Conservation (phyloP, 306 rosid genomes). For the Cucurbita argyrosperma region DNA sequence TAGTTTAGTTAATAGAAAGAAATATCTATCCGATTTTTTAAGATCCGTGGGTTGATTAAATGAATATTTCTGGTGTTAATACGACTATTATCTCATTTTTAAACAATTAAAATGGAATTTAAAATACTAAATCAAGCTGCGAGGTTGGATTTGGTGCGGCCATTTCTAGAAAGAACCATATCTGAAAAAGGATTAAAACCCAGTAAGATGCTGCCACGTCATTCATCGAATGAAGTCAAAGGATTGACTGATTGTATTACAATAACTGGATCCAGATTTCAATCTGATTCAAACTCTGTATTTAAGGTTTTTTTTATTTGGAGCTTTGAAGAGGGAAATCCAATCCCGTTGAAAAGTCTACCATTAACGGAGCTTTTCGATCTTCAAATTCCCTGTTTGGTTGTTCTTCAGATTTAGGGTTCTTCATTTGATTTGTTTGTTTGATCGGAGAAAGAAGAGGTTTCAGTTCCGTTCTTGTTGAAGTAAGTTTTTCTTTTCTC, state of each 20-base stretch:
- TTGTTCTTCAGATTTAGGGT: conserved; percentile 22
- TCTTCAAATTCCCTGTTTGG: conserved; percentile 12
- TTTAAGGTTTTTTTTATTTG: neutral
- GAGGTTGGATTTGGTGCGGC: neutral
- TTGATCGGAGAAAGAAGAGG: neutral
- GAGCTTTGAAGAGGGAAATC: neutral
- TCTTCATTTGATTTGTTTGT: neutral
- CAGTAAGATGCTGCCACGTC: neutral
- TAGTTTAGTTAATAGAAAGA: too few species aligned
- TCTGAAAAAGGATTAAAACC: neutral
- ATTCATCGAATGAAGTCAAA: neutral
- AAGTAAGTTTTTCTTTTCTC: conserved; percentile 15
- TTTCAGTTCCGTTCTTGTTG: neutral
- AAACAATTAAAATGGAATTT: neutral
- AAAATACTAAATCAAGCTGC: neutral
- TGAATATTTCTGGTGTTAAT: too few species aligned
- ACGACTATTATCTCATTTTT: too few species aligned
- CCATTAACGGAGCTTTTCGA: too few species aligned
- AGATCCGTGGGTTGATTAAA: too few species aligned
- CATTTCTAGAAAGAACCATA: neutral
- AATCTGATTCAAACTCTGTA: neutral
- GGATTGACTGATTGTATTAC: neutral
- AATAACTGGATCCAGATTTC: neutral
- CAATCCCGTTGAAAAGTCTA: too few species aligned
- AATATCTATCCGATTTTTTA: too few species aligned